phyloP scores from a whole-genome alignment of 2,329 filamentous ascomycete genomes.

The Sclerotinia borealis region DNA sequence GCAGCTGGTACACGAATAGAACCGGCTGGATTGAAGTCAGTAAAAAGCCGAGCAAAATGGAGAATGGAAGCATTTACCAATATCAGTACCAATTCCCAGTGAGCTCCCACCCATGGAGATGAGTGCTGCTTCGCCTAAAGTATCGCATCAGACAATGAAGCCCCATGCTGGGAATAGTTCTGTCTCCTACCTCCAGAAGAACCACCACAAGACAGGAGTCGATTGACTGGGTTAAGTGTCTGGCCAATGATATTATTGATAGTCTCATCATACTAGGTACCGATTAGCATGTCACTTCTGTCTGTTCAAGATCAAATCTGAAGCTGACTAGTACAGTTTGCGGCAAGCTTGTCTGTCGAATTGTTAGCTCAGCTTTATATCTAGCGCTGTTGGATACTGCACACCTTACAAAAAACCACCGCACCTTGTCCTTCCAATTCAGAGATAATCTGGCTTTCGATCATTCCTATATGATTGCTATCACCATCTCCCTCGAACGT shows the following conservation, averaged over 20 bases:
- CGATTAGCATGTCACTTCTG: neutral
- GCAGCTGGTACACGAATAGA: slow-evolving; percentile 31
- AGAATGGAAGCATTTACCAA: slow-evolving; percentile 14
- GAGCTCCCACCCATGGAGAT: slow-evolving; percentile 21
- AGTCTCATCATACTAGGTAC: slow-evolving; percentile 32
- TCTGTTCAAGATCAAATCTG: too few relatives aligned
- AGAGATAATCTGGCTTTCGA: slow-evolving; percentile 41
- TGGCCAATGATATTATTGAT: slow-evolving; percentile 37
- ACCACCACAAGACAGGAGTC: slow-evolving; percentile 52
- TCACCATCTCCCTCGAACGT: slow-evolving; percentile 47
- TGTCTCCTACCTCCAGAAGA: slow-evolving; percentile 44
- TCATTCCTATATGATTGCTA: slow-evolving; percentile 40
- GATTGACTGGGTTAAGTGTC: slow-evolving; percentile 51
- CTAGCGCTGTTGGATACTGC: neutral
- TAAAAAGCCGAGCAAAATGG: neutral
- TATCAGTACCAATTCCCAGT: slow-evolving; percentile 26
- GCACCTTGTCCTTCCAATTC: slow-evolving; percentile 34
- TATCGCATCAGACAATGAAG: neutral
- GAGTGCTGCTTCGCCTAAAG: slow-evolving; percentile 24
- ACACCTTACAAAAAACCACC: slow-evolving; percentile 31
- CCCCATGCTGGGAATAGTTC: neutral
- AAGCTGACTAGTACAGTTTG: slow-evolving; percentile 29
- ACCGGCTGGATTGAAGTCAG: slow-evolving; percentile 11
- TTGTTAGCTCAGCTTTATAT: neutral
- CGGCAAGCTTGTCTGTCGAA: slow-evolving; percentile 32